Base-by-base conservation (phyloP, 352 stramenopile species). In the Phytophthora pinifolia region DNA sequence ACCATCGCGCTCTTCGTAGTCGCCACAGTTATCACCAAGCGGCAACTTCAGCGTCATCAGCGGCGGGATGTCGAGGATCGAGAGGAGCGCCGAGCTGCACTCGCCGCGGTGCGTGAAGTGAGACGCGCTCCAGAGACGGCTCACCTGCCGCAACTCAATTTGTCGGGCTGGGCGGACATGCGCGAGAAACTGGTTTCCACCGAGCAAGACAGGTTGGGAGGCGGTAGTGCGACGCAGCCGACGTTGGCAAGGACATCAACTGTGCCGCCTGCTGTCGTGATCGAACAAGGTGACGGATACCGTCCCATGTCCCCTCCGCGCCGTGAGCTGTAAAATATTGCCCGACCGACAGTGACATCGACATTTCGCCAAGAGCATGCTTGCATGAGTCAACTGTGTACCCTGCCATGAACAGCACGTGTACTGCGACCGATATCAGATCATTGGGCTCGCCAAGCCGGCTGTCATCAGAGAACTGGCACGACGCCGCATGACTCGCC, bases 331-430 rank as follows among this genome's bases (percentile, higher is more conserved):
- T 74, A 65, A 59, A 12, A 56, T 65, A 48, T 62, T 47, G 31
- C 36, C 41, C 25, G 35, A 29, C 18, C 22, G 30, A 22, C 9
- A 58, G 31, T 30, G 35, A 54, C 5, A 27, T 51, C 41, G n/a
- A n/a, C n/a, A n/a, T 76, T 38, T 67, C 61, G 12, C 77, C 74
- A 17, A 87, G 56, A 36, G 67, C 70, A 13, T 67, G 55, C 46
- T 82, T 64, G 17, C 74, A 85, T 12, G 54, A 18, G 18, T 67
- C 59, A 13, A 86, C 74, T 4, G 77, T 87, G 35, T 74, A 87
- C 0, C 74, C 72, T 30, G 70, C 74, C 35, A 86, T 74, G 65
- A 88, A 89, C 20, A 89, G 47, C 43, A 88, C 79, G 39, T 89
- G 75, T 4, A 89, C 77, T 14, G 70, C 74, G 6, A 84, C 70